These are phyloP conservation scores for Lenwebbia sp. DNA, from an alignment of 345 rosid genomes.

Conservation along the genomic window DNA sequence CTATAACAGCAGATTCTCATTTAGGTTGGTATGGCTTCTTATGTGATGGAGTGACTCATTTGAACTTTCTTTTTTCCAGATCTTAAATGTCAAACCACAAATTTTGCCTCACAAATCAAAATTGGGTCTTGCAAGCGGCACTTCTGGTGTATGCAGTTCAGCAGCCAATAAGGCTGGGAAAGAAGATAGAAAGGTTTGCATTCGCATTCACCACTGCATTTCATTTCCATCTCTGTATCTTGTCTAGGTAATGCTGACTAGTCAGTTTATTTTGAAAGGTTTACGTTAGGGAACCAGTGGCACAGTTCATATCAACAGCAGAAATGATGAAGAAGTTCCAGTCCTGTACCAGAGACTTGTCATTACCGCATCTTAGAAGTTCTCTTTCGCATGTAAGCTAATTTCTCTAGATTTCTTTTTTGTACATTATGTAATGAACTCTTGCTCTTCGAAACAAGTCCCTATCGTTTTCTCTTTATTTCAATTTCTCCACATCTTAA, in stretches of 20 bases:
- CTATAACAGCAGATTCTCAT: neutral
- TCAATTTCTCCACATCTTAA: neutral
- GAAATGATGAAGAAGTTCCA: slow-evolving; percentile 86
- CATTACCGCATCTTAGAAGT: slow-evolving; percentile 30
- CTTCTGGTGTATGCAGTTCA: slow-evolving; percentile 30
- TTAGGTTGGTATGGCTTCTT: neutral
- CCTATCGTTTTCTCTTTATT: neutral
- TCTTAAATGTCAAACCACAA: slow-evolving; percentile 64
- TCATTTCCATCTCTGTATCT: neutral
- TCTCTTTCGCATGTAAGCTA: slow-evolving; percentile 32
- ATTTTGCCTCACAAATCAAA: slow-evolving; percentile 78
- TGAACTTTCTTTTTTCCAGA: slow-evolving; percentile 27
- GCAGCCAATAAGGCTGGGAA: slow-evolving; percentile 27
- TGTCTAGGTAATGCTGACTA: neutral
- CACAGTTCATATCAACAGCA: slow-evolving; percentile 62
- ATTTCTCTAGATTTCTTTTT: neutral
- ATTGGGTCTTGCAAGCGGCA: slow-evolving; percentile 40
- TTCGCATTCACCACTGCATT: slow-evolving; percentile 2
- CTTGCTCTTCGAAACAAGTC: neutral
- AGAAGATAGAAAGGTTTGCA: slow-evolving; percentile 70
- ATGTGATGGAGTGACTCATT: neutral
- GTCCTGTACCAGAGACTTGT: slow-evolving; percentile 70
- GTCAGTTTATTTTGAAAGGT: slow-evolving; percentile 17
- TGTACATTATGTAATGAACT: neutral
- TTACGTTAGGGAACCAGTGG: slow-evolving; percentile 41